Conservation (phyloP, 306 rosid genomes). For the Benincasa hispida region DNA sequence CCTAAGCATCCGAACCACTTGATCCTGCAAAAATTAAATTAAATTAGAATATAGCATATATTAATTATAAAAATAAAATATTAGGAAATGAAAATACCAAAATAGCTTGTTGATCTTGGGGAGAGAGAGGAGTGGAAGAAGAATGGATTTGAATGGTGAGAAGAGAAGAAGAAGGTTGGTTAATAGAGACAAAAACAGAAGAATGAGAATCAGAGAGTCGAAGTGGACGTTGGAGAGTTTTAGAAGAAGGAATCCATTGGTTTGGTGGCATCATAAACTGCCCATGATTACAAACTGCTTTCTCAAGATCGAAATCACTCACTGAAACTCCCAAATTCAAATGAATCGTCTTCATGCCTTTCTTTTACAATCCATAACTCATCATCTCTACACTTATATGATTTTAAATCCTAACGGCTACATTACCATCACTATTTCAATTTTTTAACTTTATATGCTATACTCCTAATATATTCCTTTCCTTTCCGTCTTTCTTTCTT, state of each 20-base stretch:
- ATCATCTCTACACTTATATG: too few relatives aligned
- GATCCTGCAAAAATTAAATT: background rate
- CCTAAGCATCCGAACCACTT: slow-evolving; percentile 24
- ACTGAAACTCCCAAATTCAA: background rate
- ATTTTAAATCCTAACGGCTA: too few relatives aligned
- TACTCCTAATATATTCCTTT: too few relatives aligned
- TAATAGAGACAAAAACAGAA: slow-evolving; percentile 13
- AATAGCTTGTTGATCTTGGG: background rate
- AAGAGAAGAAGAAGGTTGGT: background rate
- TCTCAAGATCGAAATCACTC: slow-evolving; percentile 13
- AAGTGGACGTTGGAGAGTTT: slow-evolving; percentile 23
- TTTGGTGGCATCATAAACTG: slow-evolving; percentile 42
- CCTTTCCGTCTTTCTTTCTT: too few relatives aligned
- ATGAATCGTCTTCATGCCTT: background rate
- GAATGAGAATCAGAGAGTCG: slow-evolving; percentile 11
- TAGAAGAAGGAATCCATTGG: slow-evolving; percentile 20
- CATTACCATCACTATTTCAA: too few relatives aligned
- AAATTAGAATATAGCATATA: too few relatives aligned
- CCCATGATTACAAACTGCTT: slow-evolving; percentile 32
- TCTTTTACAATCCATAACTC: too few relatives aligned
- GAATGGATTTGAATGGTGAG: slow-evolving; percentile 12
- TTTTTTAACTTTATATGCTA: too few relatives aligned
- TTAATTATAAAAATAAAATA: too few relatives aligned
- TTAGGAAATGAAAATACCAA: too few relatives aligned
- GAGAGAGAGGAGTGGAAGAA: background rate